Evolutionary conservation across 148 eudicot species (phyloP).

Genomic region (Cornus suecica): DNA sequence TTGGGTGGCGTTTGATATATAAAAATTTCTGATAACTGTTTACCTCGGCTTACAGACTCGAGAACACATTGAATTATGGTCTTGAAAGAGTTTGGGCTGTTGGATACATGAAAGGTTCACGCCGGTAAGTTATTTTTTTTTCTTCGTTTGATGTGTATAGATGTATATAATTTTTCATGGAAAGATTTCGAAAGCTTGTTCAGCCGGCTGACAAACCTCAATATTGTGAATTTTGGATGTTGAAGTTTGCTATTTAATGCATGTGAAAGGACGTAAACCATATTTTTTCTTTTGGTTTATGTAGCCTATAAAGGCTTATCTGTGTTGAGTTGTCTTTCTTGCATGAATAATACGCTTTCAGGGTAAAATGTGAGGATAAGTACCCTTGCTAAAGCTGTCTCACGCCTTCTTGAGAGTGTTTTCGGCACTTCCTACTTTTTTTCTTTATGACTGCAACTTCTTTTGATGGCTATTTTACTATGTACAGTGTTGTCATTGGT

Average conservation of each 20-base stretch:
- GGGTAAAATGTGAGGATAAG: background rate
- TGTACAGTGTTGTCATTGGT: conserved; percentile 74
- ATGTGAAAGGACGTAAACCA: background rate
- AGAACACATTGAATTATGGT: conserved; percentile 83
- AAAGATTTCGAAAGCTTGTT: background rate
- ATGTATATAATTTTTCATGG: background rate
- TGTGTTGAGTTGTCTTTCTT: background rate
- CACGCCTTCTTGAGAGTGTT: conserved; percentile 9
- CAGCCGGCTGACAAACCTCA: background rate
- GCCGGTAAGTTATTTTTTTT: conserved; percentile 46
- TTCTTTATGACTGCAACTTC: background rate
- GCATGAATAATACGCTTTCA: background rate
- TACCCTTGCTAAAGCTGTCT: conserved; percentile 4
- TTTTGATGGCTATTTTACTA: conserved; percentile 5
- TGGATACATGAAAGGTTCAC: conserved; percentile 82
- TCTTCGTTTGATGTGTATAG: background rate
- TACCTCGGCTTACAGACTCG: conserved; percentile 58
- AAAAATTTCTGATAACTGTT: conserved; percentile 4
- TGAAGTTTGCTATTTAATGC: background rate
- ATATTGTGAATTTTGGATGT: background rate
- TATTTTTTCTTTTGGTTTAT: background rate
- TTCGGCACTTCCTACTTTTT: background rate
- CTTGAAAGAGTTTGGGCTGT: conserved; percentile 96
- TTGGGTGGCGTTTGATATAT: background rate
- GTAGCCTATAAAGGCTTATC: background rate